Evolutionary conservation across 176 grass and related monocot species (phyloP), one percentile per base, ranked within the genome.

Genomic region (Ensete ventricosum): DNA sequence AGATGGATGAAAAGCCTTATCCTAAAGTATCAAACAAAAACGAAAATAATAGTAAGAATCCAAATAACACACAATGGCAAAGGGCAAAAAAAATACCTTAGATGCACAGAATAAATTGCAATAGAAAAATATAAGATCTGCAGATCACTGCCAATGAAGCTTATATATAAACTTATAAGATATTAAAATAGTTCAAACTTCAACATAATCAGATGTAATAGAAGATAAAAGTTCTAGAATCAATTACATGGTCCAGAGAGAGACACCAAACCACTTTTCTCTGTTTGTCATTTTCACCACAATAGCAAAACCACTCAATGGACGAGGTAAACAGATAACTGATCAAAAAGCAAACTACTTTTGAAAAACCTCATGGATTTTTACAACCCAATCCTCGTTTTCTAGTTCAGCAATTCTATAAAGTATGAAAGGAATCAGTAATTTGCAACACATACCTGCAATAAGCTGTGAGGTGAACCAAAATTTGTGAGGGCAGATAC

Each of bases 401-500:
- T 6, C 34, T 43, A 7, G 3, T 60, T 14, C 16, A n/a, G 2
- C 57, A 60, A n/a, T 60, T 54, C 8, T 10, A 34, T n/a, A 50
- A 21, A 21, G 22, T 19, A 52, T 6, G 12, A 13, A 8, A 19
- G 57, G 25, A 68, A 68, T 34, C 65, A 34, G 14, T 16, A 29
- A 48, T 80, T 67, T 22, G 51, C 14, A 66, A 60, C 34, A 84
- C 67, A 64, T 69, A 97, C 93, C 93, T 87, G 80, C 49, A 87
- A 80, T 49, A 80, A 75, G 74, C 68, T 72, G 26, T 78, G 71
- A n/a, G 85, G 73, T 43, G 78, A 82, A 83, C 85, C 86, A 77
- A 87, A 87, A 83, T 76, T 93, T 72, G 89, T 83, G 77, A 93
- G 63, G 85, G 86, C 72, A 25, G 90, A 97, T 50, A 77, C 73